These are phyloP conservation scores for Chionographis japonica DNA, from an alignment of 106 monocot species.

Conservation along the genomic window DNA sequence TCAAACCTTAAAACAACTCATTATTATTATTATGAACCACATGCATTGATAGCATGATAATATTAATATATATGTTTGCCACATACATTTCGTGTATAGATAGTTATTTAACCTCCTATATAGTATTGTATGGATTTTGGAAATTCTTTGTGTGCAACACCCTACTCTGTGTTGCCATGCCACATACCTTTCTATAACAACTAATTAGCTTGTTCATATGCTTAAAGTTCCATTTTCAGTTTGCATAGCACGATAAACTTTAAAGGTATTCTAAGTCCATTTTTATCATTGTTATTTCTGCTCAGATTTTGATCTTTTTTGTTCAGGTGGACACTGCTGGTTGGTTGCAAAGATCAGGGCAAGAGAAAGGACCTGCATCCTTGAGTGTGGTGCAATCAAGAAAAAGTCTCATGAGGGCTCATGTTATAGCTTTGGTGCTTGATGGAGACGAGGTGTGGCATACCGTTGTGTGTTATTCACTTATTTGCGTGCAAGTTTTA, in stretches of 20 bases:
- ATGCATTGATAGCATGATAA: no score
- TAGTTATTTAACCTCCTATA: no score
- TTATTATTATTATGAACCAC: no score
- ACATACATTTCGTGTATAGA: no score
- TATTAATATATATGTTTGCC: no score
- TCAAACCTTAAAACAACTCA: no score
- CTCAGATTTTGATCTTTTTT: neutral
- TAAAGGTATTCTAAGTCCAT: neutral
- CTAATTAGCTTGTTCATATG: neutral
- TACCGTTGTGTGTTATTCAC: neutral
- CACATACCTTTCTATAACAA: no score
- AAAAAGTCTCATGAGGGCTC: conserved; percentile 97
- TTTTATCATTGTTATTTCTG: neutral
- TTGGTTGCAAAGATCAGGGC: conserved; percentile 91
- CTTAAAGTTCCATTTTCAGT: no score
- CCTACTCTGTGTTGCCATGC: no score
- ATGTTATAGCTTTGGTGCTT: conserved; percentile 91
- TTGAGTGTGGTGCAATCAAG: conserved; percentile 93
- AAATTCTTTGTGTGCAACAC: no score
- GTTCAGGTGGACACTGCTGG: conserved; percentile 98
- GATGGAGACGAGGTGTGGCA: conserved; percentile 83
- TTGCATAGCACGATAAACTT: neutral
- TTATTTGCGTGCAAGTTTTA: neutral
- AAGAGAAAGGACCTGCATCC: conserved; percentile 84
- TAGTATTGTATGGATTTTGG: no score